phyloP scores from a whole-genome alignment of 2,329 filamentous ascomycete genomes.

The Aspergillus japonicus region DNA sequence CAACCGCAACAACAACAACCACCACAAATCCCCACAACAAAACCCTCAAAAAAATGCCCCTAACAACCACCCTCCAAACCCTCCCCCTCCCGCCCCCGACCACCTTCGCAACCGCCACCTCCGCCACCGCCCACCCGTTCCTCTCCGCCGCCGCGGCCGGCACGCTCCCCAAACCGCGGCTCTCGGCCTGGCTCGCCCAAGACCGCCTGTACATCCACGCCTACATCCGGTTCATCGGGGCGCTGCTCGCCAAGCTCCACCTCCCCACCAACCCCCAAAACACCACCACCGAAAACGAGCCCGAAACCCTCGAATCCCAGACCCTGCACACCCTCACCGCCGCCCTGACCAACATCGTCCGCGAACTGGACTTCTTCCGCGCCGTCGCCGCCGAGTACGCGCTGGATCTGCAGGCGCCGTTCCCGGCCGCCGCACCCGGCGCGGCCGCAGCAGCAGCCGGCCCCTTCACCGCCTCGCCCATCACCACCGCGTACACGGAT shows the following conservation, averaged over 20 bases:
- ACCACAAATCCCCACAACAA: not conserved
- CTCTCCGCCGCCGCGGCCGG: slow-evolving; percentile 65
- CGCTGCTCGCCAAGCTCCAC: slow-evolving; percentile 61
- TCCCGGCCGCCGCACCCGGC: slow-evolving; percentile 30
- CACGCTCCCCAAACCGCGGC: slow-evolving; percentile 53
- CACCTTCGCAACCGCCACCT: slow-evolving; percentile 6
- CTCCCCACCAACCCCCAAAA: slow-evolving; percentile 35
- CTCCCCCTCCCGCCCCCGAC: slow-evolving; percentile 47
- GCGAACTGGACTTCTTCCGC: slow-evolving; percentile 68
- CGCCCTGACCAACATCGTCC: slow-evolving; percentile 64
- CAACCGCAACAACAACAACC: too few species aligned
- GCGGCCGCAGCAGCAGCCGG: slow-evolving; percentile 37
- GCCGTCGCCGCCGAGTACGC: slow-evolving; percentile 61
- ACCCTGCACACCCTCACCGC: slow-evolving; percentile 63
- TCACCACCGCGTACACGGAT: slow-evolving; percentile 48
- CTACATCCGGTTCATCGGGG: slow-evolving; percentile 66
- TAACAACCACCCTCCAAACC: slow-evolving; percentile 59
- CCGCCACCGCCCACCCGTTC: slow-evolving; percentile 66
- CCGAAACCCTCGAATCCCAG: slow-evolving; percentile 48
- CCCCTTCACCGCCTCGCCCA: too few species aligned
- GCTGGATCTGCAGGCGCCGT: slow-evolving; percentile 47
- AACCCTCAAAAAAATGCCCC: slow-evolving; percentile 28
- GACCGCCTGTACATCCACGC: slow-evolving; percentile 70
- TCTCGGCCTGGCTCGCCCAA: slow-evolving; percentile 69
- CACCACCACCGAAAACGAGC: not conserved